Conservation (phyloP, 1,284 basidiomycete species). For the Cryptococcus sp. region DNA sequence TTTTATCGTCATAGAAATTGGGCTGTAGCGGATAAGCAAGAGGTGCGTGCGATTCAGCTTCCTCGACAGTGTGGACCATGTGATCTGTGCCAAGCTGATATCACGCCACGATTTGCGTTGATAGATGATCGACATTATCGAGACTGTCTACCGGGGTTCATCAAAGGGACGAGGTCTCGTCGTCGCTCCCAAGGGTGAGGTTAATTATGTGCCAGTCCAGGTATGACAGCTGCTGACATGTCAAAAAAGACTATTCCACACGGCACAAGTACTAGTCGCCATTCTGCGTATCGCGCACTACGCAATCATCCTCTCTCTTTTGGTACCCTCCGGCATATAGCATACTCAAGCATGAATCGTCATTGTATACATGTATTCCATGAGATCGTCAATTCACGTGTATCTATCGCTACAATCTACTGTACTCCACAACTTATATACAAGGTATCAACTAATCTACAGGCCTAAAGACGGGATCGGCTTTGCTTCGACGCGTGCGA, state of each 20-base stretch:
- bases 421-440: too few species aligned
- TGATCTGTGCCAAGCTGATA: background rate
- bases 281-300: background rate
- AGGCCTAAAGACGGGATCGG: constrained; percentile 12
- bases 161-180: constrained; percentile 98
- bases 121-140: constrained; percentile 96
- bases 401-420: too few species aligned
- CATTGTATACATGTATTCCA: too few species aligned
- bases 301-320: too few species aligned
- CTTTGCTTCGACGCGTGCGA: constrained; percentile 1
- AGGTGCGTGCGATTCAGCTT: constrained; percentile 59
- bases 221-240: constrained; percentile 2
- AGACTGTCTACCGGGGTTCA: constrained; percentile 96
- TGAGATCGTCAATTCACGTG: too few species aligned
- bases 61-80: background rate
- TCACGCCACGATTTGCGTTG: too few species aligned
- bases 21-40: constrained; percentile 96
- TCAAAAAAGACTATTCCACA: constrained; percentile 51
- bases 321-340: too few species aligned
- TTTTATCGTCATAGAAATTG: constrained; percentile 68
- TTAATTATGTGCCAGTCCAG: background rate
- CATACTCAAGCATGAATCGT: too few species aligned
- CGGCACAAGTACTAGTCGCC: constrained; percentile 50
- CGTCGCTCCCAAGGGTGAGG: constrained; percentile 88
- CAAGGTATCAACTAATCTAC: background rate